Base-by-base conservation (phyloP, 768 basidiomycete genomes). In the Boletus tylopilopsis region DNA sequence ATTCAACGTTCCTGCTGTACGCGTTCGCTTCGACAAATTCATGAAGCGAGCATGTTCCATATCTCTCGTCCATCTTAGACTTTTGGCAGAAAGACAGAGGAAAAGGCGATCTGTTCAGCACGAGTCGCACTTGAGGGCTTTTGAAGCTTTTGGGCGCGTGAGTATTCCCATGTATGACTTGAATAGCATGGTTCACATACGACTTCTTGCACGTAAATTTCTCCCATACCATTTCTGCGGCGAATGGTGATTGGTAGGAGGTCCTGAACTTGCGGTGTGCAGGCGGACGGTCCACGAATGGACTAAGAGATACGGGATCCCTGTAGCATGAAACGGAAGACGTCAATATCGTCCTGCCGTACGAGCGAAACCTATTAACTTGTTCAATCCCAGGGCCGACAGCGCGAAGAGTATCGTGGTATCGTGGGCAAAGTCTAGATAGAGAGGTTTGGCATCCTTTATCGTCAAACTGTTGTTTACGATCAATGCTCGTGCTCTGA, bases 381-480 rank as follows among this genome's bases (percentile, higher is more conserved):
- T 67, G 51, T 68, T 71, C 23, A 74, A 59, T 3, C 64, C 67
- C 48, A 73, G 55, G 12, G 71, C 67, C 10, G 73, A 66, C 46
- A 75, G 52, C n/a, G 67, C 63, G 19, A 70, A 9, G 47, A 73
- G 64, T 39, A 75, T 69, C 19, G 61, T 70, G 10, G 60, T 60
- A 42, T 75, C 71, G 44, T 75, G 73, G 2, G 66, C 72, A 47
- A 76, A 74, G 49, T 76, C 74, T 15, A 76, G 66, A 59, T 70
- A 68, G 25, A 73, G 58, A 33, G 57, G 45, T 35, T 64, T 44
- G 13, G 65, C 64, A 41, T 64, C 49, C 19, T 56, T 64, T 54
- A 70, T 66, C 24, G 67, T 63, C 42, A 73, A 62, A n/a, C 71
- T 73, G 29, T 30, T 25, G 12, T 6, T 3, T 7, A 13, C 10